A percentile compares a stretch with the other conserved stretches of the same genome.
phyloP scores from a whole-genome alignment of 306 rosid genomes.

The Quercus rubra region DNA sequence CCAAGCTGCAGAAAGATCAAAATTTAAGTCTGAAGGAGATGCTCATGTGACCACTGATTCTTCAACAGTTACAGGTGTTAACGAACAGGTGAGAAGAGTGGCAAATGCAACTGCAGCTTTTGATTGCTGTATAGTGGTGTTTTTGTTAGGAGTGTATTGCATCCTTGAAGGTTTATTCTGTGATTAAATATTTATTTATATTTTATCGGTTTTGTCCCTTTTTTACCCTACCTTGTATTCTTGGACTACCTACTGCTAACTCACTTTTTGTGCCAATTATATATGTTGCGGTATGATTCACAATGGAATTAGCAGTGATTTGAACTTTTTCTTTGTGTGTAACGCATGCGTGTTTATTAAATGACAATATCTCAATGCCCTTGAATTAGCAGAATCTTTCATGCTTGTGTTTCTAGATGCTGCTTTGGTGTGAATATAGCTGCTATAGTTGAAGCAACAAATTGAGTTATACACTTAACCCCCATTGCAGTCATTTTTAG shows the following conservation, averaged over 20 bases:
- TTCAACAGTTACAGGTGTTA: neutral
- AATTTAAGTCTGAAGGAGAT: slow-evolving; percentile 47
- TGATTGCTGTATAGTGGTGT: slow-evolving; percentile 4
- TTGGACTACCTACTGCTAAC: neutral
- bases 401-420: too few species aligned
- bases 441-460: too few species aligned
- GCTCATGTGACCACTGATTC: slow-evolving; percentile 30
- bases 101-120: slow-evolving; percentile 5
- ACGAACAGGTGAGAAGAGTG: slow-evolving; percentile 32
- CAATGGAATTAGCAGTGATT: neutral
- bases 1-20: slow-evolving; percentile 51
- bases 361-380: too few species aligned
- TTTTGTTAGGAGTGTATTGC: neutral
- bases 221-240: neutral
- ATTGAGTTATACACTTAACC: too few species aligned
- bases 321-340: neutral
- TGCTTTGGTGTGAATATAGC: too few species aligned
- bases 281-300: neutral
- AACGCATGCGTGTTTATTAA: neutral
- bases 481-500: too few species aligned
- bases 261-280: neutral
- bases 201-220: neutral
- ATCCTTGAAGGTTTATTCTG: neutral
- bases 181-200: neutral
- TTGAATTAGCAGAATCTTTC: too few species aligned